Base-by-base conservation (phyloP, 1,139 yeast species). In the Nakaseomyces kungkrabaensis region DNA sequence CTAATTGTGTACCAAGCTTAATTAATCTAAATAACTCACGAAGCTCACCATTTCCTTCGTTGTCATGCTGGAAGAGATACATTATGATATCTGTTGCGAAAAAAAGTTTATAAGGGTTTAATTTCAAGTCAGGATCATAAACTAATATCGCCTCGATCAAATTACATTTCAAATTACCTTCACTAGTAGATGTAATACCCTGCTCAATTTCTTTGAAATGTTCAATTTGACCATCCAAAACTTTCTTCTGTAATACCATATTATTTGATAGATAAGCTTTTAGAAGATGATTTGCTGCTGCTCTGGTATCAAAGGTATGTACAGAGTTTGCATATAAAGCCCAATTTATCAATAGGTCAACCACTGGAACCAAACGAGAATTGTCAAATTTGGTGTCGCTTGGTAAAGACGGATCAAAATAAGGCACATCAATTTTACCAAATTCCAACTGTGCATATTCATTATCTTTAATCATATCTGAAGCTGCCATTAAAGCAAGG, bases 61-160 rank as follows among this genome's bases (percentile, higher is more conserved):
- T 72, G 44, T 79, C 86, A 13, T 50, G 41, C 50, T 78, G 78
- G 55, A 89, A 77, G 4, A 89, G 62, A 52, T 78, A 78, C 50
- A 85, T 71, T 40, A 92, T 62, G 4, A 87, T 72, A 3, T 81
- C 76, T 1, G 87, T 73, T 0, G 97, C 82, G 69, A 92, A 90
- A 95, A 96, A 94, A 0, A 81, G 70, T 59, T 82, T 80, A 64
- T 88, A 92, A 0, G 98, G 97, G 57, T 94, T 90, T 43, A 89
- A 68, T 51, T 82, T 79, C 45, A 78, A 69, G 22, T 85, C 89
- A 1, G 87, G 78, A 58, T 89, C 94, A 59, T 85, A 88, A 56
- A 85, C 94, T 61, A 88, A 76, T 6, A 92, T 68, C 0, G 85
- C 78, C 24, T 79, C 72, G 50, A 92, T 79, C 1, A 92, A 66